Conservation (phyloP, 208 protist genomes). For the Trypanosoma theileri region DNA sequence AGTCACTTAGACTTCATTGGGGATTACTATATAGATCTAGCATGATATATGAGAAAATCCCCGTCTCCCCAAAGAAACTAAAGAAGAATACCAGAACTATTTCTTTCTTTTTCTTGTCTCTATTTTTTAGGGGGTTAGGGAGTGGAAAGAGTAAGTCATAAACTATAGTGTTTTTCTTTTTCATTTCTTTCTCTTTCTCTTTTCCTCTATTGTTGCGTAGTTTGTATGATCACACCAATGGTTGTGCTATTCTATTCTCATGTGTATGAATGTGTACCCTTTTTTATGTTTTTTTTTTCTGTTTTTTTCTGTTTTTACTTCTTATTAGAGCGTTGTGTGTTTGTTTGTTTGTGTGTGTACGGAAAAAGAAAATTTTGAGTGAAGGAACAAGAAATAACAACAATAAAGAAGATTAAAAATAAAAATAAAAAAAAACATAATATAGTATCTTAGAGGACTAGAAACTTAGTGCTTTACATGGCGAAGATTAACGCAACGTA, state of each 20-base stretch:
- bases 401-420: slow-evolving; percentile 20
- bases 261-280: slow-evolving; percentile 7
- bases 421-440: slow-evolving; percentile 1
- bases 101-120: slow-evolving; percentile 19
- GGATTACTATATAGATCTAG: too few species aligned
- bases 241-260: background rate
- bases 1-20: too few species aligned
- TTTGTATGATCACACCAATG: background rate
- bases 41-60: too few species aligned
- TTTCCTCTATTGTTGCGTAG: background rate
- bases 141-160: background rate
- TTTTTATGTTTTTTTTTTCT: background rate
- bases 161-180: background rate
- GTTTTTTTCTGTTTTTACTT: too few species aligned
- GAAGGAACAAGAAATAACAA: slow-evolving; percentile 28
- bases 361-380: too few species aligned
- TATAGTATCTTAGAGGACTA: background rate
- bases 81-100: slow-evolving; percentile 6
- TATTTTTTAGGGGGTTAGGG: slow-evolving; percentile 6
- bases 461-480: slow-evolving; percentile 27
- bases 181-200: slow-evolving; percentile 22
- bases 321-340: too few species aligned
- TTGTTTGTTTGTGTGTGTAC: too few species aligned
- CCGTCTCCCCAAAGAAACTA: too few species aligned
- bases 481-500: slow-evolving; percentile 89